These are phyloP conservation scores for Mariannaea sp. DNA, from an alignment of 2,329 filamentous ascomycete genomes.

Conservation along the genomic window DNA sequence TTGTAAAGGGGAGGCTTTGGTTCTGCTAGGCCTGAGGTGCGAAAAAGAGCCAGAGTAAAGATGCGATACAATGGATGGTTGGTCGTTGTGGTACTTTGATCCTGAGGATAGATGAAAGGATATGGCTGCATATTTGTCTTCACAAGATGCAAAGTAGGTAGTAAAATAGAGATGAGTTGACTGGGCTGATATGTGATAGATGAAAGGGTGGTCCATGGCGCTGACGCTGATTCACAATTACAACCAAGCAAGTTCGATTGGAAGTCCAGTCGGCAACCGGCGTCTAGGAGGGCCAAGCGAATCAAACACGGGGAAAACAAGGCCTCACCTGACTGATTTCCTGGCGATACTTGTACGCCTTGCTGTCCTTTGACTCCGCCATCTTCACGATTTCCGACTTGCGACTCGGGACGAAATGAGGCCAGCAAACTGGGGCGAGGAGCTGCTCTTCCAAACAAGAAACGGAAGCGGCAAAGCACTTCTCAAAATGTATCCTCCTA, in stretches of 20 bases:
- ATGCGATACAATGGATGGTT: not conserved
- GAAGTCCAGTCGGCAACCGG: not conserved
- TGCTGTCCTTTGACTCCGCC: slow-evolving; percentile 58
- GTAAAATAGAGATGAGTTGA: not conserved
- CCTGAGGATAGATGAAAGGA: not conserved
- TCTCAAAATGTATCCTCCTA: not conserved
- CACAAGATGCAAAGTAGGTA: not conserved
- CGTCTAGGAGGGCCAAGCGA: not conserved
- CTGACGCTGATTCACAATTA: slow-evolving; percentile 5
- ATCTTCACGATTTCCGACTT: slow-evolving; percentile 18
- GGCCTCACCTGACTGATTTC: slow-evolving; percentile 91
- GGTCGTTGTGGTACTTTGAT: not conserved
- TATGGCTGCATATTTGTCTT: not conserved
- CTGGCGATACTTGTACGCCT: slow-evolving; percentile 84
- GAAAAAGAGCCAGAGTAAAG: not conserved
- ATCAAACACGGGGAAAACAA: not conserved
- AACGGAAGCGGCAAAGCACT: not conserved
- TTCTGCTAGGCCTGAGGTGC: no score
- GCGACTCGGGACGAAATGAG: no score
- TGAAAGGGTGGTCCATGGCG: not conserved
- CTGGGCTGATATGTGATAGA: not conserved
- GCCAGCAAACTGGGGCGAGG: not conserved
- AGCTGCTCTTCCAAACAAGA: not conserved
- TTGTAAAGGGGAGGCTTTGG: no score
- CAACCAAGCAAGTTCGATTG: not conserved